Base-by-base conservation (phyloP, 2,329 filamentous ascomycete genomes). In the Ploettnerulaceae sp. region DNA sequence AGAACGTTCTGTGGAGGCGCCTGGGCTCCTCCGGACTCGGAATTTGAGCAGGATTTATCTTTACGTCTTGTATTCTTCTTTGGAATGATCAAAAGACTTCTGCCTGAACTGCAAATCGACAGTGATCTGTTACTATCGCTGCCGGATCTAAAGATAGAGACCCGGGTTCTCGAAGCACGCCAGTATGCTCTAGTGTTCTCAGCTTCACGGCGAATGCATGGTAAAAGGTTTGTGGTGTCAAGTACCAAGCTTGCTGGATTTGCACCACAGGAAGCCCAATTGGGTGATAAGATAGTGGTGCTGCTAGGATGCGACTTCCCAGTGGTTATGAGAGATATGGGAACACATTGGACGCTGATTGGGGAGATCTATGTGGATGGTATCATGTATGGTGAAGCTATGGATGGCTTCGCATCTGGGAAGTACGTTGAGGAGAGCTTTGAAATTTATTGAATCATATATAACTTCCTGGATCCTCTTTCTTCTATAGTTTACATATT, bases 291-390 rank as follows among this genome's bases (percentile, higher is more conserved):
- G 0, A 38, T 62, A 26, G 55, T 45, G 37, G 46, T 62, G 4
- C 33, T 62, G 11, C 45, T 53, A 36, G 58, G 60, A 4, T 62
- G 60, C 32, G 54, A 46, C 25, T 58, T 52, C 37, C 59, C 59
- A 5, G 55, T 62, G 14, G 25, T 61, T 15, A 47, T 61, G 22
- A 54, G 34, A 55, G 38, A 28, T 14, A 25, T 38, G 11, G 46
- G 44, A 7, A 40, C 45, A 3, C 31, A 49, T 15, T 57, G 53
- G 38, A 32, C 40, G 3, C 24, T 61, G n/a, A 33, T 62, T 18
- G 60, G 60, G 7, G 59, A 61, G 29, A 57, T 49, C 14, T 63
- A 61, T 47, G 39, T 60, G 18, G 53, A 60, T 49, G 57, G 53
- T 1, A 51, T 53, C 21, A 62, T 62, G 58, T 34, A 55, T 44